Percentiles rank a stretch among this genome's conserved stretches.
Evolutionary conservation across 768 basidiomycete genomes (phyloP).

Genomic region (Vishniacozyma victoriae): DNA sequence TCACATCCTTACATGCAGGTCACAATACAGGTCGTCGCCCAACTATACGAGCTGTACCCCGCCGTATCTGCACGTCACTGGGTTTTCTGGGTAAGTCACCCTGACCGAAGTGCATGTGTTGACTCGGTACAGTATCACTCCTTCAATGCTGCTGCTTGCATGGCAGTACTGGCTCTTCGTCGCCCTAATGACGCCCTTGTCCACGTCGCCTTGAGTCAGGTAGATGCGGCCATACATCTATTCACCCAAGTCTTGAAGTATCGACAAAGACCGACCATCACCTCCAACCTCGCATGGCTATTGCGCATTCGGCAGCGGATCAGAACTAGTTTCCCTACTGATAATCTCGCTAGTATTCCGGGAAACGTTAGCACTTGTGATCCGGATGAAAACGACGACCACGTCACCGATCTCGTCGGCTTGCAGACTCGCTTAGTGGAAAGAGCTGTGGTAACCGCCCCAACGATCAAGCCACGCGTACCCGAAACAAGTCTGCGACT

Average conservation of each 20-base stretch:
- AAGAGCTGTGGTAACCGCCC: background rate
- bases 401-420: background rate
- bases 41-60: background rate
- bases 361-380: no score
- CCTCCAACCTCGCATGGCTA: background rate
- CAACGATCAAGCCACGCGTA: background rate
- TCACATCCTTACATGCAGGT: background rate
- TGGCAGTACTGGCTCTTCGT: background rate
- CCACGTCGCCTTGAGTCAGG: conserved; percentile 1
- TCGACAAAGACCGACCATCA: background rate
- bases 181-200: background rate
- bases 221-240: background rate
- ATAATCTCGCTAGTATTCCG: background rate
- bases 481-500: no score
- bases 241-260: background rate
- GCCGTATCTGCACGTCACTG: conserved; percentile 1
- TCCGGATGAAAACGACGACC: background rate
- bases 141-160: conserved; percentile 2
- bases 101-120: background rate
- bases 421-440: background rate
- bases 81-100: conserved; percentile 1
- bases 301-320: background rate
- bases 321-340: background rate
- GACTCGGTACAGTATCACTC: background rate
- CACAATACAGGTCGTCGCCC: background rate